A percentile compares a stretch with the other conserved stretches of the same genome.
Conservation (phyloP, 192 early-diverging fungal genomes). For the Lobosporangium transversale region DNA sequence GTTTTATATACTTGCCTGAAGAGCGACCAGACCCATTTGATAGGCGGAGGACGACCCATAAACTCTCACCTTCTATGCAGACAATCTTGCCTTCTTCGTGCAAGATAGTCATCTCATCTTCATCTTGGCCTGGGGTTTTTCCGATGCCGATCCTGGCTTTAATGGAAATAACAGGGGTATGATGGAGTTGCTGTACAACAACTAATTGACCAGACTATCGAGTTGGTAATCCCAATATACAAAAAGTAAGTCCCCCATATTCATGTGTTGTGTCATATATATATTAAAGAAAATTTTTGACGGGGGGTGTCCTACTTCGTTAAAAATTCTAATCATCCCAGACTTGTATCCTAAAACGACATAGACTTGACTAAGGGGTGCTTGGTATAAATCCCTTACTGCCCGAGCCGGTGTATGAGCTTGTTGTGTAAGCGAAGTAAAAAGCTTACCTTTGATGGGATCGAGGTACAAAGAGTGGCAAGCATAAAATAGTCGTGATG, state of each 20-base stretch:
- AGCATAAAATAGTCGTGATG: constrained; percentile 61
- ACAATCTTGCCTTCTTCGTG: constrained; percentile 60
- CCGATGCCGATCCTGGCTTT: constrained; percentile 57
- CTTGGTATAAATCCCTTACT: background rate
- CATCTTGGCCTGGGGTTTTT: constrained; percentile 48
- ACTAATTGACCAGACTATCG: constrained; percentile 57
- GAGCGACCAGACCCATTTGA: constrained; percentile 53
- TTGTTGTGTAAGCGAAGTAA: background rate
- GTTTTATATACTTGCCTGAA: constrained; percentile 12
- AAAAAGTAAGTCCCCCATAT: no score
- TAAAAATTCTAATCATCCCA: constrained; percentile 65
- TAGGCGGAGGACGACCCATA: constrained; percentile 64
- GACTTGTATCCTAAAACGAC: constrained; percentile 64
- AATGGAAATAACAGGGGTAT: constrained; percentile 56
- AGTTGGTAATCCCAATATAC: no score
- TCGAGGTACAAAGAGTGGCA: constrained; percentile 62
- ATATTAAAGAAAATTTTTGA: background rate
- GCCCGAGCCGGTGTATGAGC: no score
- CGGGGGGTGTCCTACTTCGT: constrained; percentile 44
- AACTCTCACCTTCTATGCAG: constrained; percentile 64
- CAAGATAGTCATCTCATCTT: constrained; percentile 67
- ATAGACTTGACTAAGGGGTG: constrained; percentile 54
- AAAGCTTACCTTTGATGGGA: constrained; percentile 53
- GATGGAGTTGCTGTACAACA: constrained; percentile 60
- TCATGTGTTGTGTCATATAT: no score